Percentiles rank a stretch among this genome's conserved stretches.
Conservation (phyloP, 2,329 filamentous ascomycete genomes). For the Epichloe typhina region DNA sequence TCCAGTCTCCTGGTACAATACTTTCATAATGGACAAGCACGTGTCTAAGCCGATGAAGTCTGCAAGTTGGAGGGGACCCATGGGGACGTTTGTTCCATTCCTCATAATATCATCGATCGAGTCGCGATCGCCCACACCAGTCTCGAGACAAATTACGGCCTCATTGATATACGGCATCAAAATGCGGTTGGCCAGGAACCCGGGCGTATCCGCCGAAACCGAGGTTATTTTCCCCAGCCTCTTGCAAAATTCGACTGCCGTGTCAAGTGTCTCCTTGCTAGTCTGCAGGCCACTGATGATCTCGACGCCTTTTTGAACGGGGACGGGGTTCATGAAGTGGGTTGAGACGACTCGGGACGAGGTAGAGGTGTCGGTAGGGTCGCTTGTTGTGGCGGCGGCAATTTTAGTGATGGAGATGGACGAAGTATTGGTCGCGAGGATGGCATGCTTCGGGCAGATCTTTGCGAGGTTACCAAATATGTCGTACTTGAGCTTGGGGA, state of each 20-base stretch:
- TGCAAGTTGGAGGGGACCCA: constrained; percentile 86
- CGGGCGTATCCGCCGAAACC: constrained; percentile 76
- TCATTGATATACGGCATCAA: constrained; percentile 99
- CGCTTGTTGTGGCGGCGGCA: constrained; percentile 67
- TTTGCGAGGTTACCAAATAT: constrained; percentile 77
- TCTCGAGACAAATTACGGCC: constrained; percentile 90
- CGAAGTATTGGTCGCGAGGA: constrained; percentile 96
- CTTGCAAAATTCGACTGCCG: constrained; percentile 73
- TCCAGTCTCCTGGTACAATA: constrained; percentile 78
- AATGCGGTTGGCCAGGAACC: constrained; percentile 92
- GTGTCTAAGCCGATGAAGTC: constrained; percentile 98
- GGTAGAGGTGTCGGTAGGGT: constrained; percentile 67
- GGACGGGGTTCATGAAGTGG: constrained; percentile 99
- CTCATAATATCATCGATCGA: constrained; percentile 98
- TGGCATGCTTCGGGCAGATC: constrained; percentile 70
- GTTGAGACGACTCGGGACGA: constrained; percentile 86
- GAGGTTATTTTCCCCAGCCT: constrained; percentile 89
- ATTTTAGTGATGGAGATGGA: constrained; percentile 96
- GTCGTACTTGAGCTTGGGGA: constrained; percentile 70
- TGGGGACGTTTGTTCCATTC: constrained; percentile 95
- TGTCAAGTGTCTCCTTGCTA: constrained; percentile 65
- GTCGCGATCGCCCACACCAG: constrained; percentile 74
- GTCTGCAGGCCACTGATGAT: constrained; percentile 94
- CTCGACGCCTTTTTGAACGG: constrained; percentile 92
- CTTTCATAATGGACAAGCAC: constrained; percentile 93